Evolutionary conservation across 345 rosid species (phyloP).

Genomic region (Populus ilicifolia): DNA sequence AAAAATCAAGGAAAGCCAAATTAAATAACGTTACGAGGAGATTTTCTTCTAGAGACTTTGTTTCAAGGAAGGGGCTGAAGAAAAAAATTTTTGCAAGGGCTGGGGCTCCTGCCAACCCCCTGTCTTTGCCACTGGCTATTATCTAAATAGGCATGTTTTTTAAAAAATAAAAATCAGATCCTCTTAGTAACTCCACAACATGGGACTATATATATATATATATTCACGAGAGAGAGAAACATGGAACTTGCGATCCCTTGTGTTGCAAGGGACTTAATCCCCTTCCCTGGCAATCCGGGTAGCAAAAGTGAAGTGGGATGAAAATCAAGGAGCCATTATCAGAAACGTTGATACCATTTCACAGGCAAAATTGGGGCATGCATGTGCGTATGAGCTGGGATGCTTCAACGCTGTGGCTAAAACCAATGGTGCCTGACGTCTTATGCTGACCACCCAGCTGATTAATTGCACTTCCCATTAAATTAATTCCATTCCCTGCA

Average conservation of each 20-base stretch:
- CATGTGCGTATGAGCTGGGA: slow-evolving; percentile 51
- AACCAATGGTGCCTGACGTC: slow-evolving; percentile 49
- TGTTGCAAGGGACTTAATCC: neutral
- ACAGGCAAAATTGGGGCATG: slow-evolving; percentile 5
- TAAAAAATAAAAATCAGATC: too few species aligned
- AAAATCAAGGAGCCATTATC: neutral
- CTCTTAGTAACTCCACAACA: neutral
- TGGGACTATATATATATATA: neutral
- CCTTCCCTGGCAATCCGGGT: neutral
- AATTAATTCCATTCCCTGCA: neutral
- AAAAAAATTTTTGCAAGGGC: too few species aligned
- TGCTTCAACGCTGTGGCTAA: slow-evolving; percentile 38
- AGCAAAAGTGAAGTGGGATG: neutral
- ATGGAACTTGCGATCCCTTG: neutral
- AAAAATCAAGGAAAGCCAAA: too few species aligned
- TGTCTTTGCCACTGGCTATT: too few species aligned
- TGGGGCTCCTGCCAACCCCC: too few species aligned
- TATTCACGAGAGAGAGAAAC: neutral
- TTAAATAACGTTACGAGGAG: too few species aligned
- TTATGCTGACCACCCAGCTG: slow-evolving; percentile 4
- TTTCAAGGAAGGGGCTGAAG: too few species aligned
- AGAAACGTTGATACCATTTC: neutral
- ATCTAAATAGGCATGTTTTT: too few species aligned
- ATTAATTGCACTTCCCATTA: neutral
- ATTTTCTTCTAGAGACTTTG: too few species aligned